Evolutionary conservation across 768 basidiomycete genomes (phyloP).

Genomic region (Sporobolomyces phaffii): DNA sequence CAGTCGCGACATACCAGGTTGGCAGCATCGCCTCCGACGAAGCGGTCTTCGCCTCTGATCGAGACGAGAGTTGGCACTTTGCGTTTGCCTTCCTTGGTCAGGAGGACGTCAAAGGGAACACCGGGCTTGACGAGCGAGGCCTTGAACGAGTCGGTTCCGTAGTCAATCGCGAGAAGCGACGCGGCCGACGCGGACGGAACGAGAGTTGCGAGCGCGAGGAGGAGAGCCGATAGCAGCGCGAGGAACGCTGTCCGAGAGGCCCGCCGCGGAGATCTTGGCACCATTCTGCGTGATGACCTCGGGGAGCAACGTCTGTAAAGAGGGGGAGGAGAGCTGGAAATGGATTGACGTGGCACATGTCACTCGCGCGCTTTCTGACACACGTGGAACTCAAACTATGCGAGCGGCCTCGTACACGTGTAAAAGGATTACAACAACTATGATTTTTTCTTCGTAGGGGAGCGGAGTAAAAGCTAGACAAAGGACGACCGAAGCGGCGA

Average conservation of each 20-base stretch:
- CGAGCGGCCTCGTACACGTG: too few species aligned
- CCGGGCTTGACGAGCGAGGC: conserved; percentile 92
- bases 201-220: not conserved
- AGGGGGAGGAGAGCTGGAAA: too few species aligned
- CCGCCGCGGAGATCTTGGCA: too few species aligned
- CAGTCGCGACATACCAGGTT: conserved; percentile 56
- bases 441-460: too few species aligned
- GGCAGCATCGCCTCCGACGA: conserved; percentile 83
- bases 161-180: conserved; percentile 88
- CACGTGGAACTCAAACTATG: too few species aligned
- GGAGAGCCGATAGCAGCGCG: not conserved
- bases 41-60: conserved; percentile 78
- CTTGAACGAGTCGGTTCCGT: conserved; percentile 96
- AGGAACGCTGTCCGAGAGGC: too few species aligned
- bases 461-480: not conserved
- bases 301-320: too few species aligned
- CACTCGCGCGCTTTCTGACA: too few species aligned
- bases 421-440: not conserved
- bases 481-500: not conserved
- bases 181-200: conserved; percentile 8
- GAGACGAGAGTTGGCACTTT: conserved; percentile 85
- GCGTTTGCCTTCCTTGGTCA: conserved; percentile 94
- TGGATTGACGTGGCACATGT: too few species aligned
- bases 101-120: conserved; percentile 85
- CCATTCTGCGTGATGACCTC: too few species aligned